These are phyloP conservation scores for Epichloe baconii DNA, from an alignment of 2,329 filamentous ascomycete species.

Conservation along the genomic window DNA sequence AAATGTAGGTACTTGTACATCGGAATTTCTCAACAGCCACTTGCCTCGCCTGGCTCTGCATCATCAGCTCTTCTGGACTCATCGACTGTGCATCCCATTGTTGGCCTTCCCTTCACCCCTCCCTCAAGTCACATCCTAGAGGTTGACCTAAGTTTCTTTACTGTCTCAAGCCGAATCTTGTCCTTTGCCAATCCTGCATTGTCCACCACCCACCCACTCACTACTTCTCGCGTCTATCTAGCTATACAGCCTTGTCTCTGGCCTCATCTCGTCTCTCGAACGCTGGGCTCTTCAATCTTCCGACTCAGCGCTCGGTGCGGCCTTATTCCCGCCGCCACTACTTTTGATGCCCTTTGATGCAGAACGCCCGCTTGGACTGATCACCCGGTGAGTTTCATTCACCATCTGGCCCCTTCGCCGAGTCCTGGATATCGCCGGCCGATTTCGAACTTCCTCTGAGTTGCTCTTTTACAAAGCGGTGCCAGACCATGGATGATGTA, in stretches of 20 bases:
- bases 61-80: slow-evolving; percentile 2
- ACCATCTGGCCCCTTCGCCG: not conserved
- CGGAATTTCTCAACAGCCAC: not conserved
- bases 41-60: not conserved
- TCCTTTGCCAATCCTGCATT: not conserved
- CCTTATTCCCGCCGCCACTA: not conserved
- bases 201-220: not conserved
- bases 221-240: not conserved
- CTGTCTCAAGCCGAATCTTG: not conserved
- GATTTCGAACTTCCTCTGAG: not conserved
- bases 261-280: not conserved
- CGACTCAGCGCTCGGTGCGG: not conserved
- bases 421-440: not conserved
- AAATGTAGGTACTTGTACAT: not conserved
- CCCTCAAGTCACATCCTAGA: not conserved
- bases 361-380: not conserved
- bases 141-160: not conserved
- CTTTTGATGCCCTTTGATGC: slow-evolving; percentile 1
- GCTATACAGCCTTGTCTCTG: not conserved
- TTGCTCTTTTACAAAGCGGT: not conserved
- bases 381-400: not conserved
- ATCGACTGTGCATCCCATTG: not conserved
- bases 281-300: not conserved
- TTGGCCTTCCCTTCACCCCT: not conserved
- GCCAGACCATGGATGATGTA: not conserved